These are phyloP conservation scores for Penicillium simplicissimum DNA, from an alignment of 495 filamentous ascomycete genomes.

Conservation along the genomic window DNA sequence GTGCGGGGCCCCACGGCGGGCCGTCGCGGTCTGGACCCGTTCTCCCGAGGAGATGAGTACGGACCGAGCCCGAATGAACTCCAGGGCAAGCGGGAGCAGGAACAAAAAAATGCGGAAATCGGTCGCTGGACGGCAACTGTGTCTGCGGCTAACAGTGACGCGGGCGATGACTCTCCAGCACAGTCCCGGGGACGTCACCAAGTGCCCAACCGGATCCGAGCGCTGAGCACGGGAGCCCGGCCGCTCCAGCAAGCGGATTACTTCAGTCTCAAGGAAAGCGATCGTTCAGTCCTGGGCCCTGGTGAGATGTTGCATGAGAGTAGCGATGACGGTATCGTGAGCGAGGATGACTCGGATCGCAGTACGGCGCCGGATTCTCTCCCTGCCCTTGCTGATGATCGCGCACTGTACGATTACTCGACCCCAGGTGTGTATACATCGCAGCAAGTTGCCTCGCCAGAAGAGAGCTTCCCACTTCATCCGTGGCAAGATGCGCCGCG, in stretches of 20 bases:
- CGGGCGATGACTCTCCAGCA: constrained; percentile 32
- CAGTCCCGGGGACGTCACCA: constrained; percentile 23
- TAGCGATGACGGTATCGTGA: constrained; percentile 38
- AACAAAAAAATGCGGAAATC: constrained; percentile 48
- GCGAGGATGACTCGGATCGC: constrained; percentile 28
- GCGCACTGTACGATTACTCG: constrained; percentile 26
- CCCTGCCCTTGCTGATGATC: constrained; percentile 33
- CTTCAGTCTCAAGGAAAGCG: constrained; percentile 34
- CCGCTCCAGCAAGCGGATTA: constrained; percentile 44
- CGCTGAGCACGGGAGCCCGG: constrained; percentile 50
- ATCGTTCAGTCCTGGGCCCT: constrained; percentile 45
- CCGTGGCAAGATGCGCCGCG: constrained; percentile 47
- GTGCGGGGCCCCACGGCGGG: constrained; percentile 31
- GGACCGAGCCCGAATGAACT: constrained; percentile 50
- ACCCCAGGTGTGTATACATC: constrained; percentile 30
- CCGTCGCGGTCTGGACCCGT: constrained; percentile 44
- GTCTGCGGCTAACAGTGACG: constrained; percentile 44
- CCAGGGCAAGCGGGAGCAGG: constrained; percentile 38
- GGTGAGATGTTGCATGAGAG: constrained; percentile 48
- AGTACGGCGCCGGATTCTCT: constrained; percentile 34
- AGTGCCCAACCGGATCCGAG: constrained; percentile 36
- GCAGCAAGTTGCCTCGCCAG: constrained; percentile 18
- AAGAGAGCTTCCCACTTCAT: constrained; percentile 34
- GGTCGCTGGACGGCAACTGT: constrained; percentile 45
- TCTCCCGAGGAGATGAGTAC: constrained; percentile 37